phyloP scores from a whole-genome alignment of 306 rosid species.

The Cajanus cajan region DNA sequence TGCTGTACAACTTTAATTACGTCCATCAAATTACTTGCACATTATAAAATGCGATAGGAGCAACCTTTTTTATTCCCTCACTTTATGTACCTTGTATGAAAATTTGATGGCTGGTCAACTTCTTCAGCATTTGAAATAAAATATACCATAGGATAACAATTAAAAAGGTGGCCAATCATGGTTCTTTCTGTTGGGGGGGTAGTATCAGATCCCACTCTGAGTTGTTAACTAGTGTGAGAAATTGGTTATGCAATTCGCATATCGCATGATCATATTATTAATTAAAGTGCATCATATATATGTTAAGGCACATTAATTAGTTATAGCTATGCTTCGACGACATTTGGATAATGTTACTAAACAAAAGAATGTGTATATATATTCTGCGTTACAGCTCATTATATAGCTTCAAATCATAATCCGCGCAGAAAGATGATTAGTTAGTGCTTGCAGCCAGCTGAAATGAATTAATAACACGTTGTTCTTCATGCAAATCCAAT shows the following conservation, averaged over 20 bases:
- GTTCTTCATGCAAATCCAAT: constrained; percentile 3
- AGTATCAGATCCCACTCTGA: constrained; percentile 29
- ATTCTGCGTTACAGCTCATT: background rate
- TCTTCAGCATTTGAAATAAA: background rate
- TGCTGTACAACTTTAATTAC: constrained; percentile 5
- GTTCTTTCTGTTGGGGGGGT: background rate
- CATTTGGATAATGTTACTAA: constrained; percentile 1
- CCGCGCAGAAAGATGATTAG: background rate
- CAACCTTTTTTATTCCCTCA: background rate
- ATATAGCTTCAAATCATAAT: background rate
- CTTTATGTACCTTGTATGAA: constrained; percentile 14
- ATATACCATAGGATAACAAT: background rate
- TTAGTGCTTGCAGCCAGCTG: constrained; percentile 2
- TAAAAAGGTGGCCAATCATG: background rate
- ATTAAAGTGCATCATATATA: constrained; percentile 14
- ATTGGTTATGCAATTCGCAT: background rate
- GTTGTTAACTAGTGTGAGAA: constrained; percentile 18
- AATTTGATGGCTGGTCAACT: constrained; percentile 28
- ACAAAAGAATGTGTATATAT: background rate
- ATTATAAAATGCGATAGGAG: background rate
- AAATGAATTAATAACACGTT: background rate
- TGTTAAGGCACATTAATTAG: background rate
- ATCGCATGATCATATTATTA: no score
- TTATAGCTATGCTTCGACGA: background rate
- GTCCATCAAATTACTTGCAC: background rate